Conservation (phyloP, 352 stramenopile species). For the Pelagophyceae sp. region DNA sequence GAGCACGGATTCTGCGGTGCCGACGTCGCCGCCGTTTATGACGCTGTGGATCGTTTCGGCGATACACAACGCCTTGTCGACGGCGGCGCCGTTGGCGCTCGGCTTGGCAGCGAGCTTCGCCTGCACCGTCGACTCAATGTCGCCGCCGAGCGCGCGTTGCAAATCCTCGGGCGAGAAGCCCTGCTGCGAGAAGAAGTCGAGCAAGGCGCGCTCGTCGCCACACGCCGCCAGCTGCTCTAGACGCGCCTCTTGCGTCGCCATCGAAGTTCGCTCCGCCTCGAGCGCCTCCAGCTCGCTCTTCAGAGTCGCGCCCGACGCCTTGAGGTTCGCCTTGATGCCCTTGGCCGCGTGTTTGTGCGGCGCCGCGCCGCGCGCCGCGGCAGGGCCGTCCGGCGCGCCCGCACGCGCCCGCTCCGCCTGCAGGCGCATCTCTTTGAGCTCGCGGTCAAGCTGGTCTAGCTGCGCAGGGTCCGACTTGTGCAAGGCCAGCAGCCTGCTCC, state of each 20-base stretch:
- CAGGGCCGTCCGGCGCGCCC: too few relatives aligned
- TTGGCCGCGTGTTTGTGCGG: too few relatives aligned
- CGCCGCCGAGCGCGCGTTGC: not conserved
- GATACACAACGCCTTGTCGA: too few relatives aligned
- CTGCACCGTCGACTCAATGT: not conserved
- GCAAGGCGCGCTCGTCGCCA: not conserved
- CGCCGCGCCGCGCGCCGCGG: too few relatives aligned
- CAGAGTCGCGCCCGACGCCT: not conserved
- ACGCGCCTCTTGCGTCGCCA: not conserved
- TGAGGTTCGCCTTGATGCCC: not conserved
- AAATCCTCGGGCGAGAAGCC: not conserved
- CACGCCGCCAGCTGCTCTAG: not conserved
- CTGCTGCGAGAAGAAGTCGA: constrained; percentile 1
- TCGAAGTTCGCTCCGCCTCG: not conserved
- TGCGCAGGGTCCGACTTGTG: not conserved
- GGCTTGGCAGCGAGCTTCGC: too few relatives aligned
- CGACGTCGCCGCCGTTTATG: too few relatives aligned
- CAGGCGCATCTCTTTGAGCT: not conserved
- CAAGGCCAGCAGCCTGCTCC: not conserved
- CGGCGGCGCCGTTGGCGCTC: too few relatives aligned
- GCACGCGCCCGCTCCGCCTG: too few relatives aligned
- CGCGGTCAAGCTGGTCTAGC: not conserved
- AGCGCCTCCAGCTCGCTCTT: not conserved
- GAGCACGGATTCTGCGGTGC: too few relatives aligned
- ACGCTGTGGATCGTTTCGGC: too few relatives aligned